phyloP scores from a whole-genome alignment of 139 green algal genomes.

The Tetraselmis chui region DNA sequence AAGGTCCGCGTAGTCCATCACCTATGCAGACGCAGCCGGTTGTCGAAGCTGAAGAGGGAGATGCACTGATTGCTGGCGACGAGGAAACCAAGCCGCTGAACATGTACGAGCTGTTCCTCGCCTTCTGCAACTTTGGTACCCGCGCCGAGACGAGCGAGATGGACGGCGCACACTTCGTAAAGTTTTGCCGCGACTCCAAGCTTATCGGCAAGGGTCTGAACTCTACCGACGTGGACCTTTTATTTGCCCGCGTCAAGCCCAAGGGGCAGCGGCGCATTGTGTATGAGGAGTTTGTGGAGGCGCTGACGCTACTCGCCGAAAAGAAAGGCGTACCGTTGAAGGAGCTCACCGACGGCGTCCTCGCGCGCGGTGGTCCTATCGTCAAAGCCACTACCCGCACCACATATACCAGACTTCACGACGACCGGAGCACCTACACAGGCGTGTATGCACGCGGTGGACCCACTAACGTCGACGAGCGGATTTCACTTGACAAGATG shows the following conservation, averaged over 20 bases:
- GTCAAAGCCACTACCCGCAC: constrained; percentile 26
- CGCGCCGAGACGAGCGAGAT: constrained; percentile 22
- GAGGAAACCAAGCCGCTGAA: neutral
- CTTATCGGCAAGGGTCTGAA: constrained; percentile 22
- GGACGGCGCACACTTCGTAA: constrained; percentile 33
- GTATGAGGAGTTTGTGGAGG: constrained; percentile 51
- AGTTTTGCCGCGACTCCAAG: constrained; percentile 35
- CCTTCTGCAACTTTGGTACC: neutral
- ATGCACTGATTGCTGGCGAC: neutral
- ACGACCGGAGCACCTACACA: constrained; percentile 40
- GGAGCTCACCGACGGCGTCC: constrained; percentile 16
- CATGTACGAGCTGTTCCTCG: neutral
- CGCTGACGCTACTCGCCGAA: constrained; percentile 37
- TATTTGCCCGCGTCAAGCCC: constrained; percentile 30
- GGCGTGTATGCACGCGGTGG: constrained; percentile 59
- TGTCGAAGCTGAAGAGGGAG: neutral
- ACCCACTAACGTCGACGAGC: constrained; percentile 39
- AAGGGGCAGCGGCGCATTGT: constrained; percentile 42
- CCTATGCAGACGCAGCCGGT: neutral
- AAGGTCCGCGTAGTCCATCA: neutral
- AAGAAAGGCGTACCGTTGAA: constrained; percentile 26
- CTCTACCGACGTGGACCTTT: constrained; percentile 26
- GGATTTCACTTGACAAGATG: neutral
- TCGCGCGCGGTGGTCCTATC: constrained; percentile 20
- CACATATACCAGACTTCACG: constrained; percentile 36